A percentile compares a stretch with the other conserved stretches of the same genome.
These are phyloP conservation scores for Trametes punicea DNA, from an alignment of 768 basidiomycete genomes.

Conservation along the genomic window DNA sequence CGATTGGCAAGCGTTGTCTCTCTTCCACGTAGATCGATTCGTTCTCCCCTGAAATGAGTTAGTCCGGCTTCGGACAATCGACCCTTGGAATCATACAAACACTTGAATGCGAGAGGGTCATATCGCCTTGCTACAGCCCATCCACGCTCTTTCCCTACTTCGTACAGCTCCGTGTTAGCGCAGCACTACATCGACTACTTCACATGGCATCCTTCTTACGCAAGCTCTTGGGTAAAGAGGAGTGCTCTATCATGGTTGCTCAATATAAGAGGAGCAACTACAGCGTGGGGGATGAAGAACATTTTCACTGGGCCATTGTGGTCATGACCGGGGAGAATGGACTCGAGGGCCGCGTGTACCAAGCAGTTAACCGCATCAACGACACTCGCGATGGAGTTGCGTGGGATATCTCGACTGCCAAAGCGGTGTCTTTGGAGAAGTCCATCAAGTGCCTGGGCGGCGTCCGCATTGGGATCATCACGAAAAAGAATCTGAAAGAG, in stretches of 20 bases:
- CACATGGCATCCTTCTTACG: neutral
- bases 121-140: too few relatives aligned
- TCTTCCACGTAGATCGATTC: too few relatives aligned
- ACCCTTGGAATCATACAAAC: too few relatives aligned
- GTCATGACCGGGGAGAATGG: neutral
- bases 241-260: slow-evolving; percentile 1
- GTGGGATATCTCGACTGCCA: neutral
- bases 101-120: too few relatives aligned
- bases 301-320: slow-evolving; percentile 14
- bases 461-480: slow-evolving; percentile 4
- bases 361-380: neutral
- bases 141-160: too few relatives aligned
- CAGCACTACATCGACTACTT: too few relatives aligned
- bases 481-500: neutral
- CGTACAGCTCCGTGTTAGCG: too few relatives aligned
- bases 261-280: slow-evolving; percentile 7
- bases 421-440: neutral
- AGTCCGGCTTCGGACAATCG: too few relatives aligned
- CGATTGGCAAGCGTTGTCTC: too few relatives aligned
- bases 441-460: slow-evolving; percentile 12
- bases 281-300: slow-evolving; percentile 6
- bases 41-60: too few relatives aligned
- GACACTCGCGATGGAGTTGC: neutral
- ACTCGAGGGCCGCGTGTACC: neutral
- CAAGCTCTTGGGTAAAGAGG: neutral